These are phyloP conservation scores for Didymosphaeria variabile DNA, from an alignment of 2,329 filamentous ascomycete species.

Conservation along the genomic window DNA sequence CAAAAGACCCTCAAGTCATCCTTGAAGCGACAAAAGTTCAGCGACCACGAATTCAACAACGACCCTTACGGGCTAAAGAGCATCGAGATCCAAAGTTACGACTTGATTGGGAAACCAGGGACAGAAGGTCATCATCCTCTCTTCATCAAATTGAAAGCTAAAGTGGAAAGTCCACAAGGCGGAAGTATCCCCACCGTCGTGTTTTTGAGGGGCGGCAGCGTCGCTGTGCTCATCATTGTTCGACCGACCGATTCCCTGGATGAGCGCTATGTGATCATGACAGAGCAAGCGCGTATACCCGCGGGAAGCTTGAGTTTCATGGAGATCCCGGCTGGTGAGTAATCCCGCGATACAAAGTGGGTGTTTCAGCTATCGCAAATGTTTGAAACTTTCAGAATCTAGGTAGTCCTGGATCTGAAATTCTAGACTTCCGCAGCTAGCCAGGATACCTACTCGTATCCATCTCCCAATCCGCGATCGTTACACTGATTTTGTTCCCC, in stretches of 20 bases:
- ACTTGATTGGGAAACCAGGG: conserved; percentile 54
- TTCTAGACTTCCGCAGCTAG: too few relatives aligned
- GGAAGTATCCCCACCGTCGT: conserved; percentile 48
- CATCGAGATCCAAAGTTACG: conserved; percentile 62
- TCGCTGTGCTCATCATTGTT: conserved; percentile 63
- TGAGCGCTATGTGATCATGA: conserved; percentile 62
- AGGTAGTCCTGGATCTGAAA: too few relatives aligned
- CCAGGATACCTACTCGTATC: too few relatives aligned
- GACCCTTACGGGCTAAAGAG: conserved; percentile 59
- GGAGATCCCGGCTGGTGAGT: conserved; percentile 55
- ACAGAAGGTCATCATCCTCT: background rate
- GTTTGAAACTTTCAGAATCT: too few relatives aligned
- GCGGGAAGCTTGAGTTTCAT: conserved; percentile 59
- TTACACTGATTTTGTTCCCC: too few relatives aligned
- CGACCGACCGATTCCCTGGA: conserved; percentile 51
- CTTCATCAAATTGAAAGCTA: conserved; percentile 62
- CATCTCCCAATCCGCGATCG: too few relatives aligned
- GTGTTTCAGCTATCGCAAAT: too few relatives aligned
- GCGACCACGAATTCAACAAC: conserved; percentile 58
- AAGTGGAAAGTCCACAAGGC: conserved; percentile 41
- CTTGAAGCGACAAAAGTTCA: conserved; percentile 52
- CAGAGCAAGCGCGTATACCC: conserved; percentile 64
- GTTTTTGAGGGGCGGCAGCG: conserved; percentile 64
- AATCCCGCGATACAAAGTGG: too few relatives aligned
- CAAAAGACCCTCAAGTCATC: conserved; percentile 58